A percentile compares a stretch with the other conserved stretches of the same genome.
These are phyloP conservation scores for Fusarium zealandicum DNA, from an alignment of 2,329 filamentous ascomycete genomes.

Conservation along the genomic window DNA sequence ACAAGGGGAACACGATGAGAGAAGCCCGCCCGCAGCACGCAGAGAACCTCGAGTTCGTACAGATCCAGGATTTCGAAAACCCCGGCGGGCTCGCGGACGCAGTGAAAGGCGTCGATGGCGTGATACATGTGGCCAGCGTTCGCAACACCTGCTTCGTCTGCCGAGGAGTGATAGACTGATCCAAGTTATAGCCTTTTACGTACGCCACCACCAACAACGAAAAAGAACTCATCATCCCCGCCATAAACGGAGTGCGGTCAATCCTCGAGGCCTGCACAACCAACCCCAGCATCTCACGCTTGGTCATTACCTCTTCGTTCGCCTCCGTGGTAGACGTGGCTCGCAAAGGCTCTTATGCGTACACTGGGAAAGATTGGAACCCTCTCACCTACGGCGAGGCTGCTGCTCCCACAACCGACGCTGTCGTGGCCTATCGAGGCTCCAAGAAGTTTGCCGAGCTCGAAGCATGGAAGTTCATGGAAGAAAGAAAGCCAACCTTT, in stretches of 20 bases:
- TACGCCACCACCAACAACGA: constrained; percentile 54
- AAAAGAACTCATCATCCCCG: constrained; percentile 53
- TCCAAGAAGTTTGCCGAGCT: constrained; percentile 49
- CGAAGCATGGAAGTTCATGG: constrained; percentile 47
- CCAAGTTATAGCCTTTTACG: constrained; percentile 48
- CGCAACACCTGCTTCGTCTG: constrained; percentile 4
- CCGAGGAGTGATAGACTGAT: background rate
- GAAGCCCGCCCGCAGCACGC: constrained; percentile 47
- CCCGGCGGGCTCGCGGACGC: constrained; percentile 47
- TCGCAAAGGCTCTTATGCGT: constrained; percentile 58
- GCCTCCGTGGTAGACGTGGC: constrained; percentile 65
- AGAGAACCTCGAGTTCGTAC: constrained; percentile 50
- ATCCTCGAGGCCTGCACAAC: constrained; percentile 47
- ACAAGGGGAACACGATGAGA: constrained; percentile 47
- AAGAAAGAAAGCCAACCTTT: constrained; percentile 47
- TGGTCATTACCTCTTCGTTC: constrained; percentile 71
- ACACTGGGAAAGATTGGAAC: constrained; percentile 65
- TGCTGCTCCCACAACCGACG: constrained; percentile 46
- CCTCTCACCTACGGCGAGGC: constrained; percentile 61
- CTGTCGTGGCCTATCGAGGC: constrained; percentile 49
- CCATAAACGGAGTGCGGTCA: constrained; percentile 54
- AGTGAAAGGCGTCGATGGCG: constrained; percentile 51
- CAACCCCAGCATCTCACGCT: constrained; percentile 36
- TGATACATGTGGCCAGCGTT: constrained; percentile 56
- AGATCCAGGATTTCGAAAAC: constrained; percentile 52